These are phyloP conservation scores for Leptographium procerum DNA, from an alignment of 2,329 filamentous ascomycete species.

Conservation along the genomic window DNA sequence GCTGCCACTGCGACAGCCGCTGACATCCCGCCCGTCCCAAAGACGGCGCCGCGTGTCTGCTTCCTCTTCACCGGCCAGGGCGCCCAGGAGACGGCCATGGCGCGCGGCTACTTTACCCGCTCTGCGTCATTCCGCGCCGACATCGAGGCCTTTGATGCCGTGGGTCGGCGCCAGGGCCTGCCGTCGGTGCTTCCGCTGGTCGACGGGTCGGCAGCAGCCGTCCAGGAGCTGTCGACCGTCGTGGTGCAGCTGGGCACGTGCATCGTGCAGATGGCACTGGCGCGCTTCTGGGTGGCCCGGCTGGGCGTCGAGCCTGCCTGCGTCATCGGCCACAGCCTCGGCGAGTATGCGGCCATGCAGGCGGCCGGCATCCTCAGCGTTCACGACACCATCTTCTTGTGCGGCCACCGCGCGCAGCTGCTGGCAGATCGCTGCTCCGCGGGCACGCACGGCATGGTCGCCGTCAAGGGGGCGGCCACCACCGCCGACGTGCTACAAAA, in stretches of 20 bases:
- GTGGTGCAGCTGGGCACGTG: slow-evolving; percentile 27
- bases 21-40: no score
- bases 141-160: slow-evolving; percentile 44
- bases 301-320: slow-evolving; percentile 30
- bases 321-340: slow-evolving; percentile 42
- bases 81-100: slow-evolving; percentile 43
- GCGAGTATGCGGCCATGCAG: slow-evolving; percentile 51
- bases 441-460: slow-evolving; percentile 23
- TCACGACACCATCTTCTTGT: slow-evolving; percentile 49
- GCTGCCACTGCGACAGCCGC: slow-evolving; percentile 31
- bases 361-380: slow-evolving; percentile 52
- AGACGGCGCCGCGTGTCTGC: slow-evolving; percentile 35
- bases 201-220: slow-evolving; percentile 32
- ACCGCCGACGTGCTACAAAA: background rate
- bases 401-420: slow-evolving; percentile 46
- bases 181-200: slow-evolving; percentile 45
- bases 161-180: slow-evolving; percentile 38
- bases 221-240: slow-evolving; percentile 29
- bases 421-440: slow-evolving; percentile 41
- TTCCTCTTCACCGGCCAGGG: slow-evolving; percentile 49
- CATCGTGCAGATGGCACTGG: slow-evolving; percentile 30
- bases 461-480: slow-evolving; percentile 16
- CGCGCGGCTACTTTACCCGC: slow-evolving; percentile 35
- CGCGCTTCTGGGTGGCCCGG: slow-evolving; percentile 29
- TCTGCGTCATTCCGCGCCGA: slow-evolving; percentile 38